These are phyloP conservation scores for Psilocybe cyanescens DNA, from an alignment of 768 basidiomycete species.

Conservation along the genomic window DNA sequence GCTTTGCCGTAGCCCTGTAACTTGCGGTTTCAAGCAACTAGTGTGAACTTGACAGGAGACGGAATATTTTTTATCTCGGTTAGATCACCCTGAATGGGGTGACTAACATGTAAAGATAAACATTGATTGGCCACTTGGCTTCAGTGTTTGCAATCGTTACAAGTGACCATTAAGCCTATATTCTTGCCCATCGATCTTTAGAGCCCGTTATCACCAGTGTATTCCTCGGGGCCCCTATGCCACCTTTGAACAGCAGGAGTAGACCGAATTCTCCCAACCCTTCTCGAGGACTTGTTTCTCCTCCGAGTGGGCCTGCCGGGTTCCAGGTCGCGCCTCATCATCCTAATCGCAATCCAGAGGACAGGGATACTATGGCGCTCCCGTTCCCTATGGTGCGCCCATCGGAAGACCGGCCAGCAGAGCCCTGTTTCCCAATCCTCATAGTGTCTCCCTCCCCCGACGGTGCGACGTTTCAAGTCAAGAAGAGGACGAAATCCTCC, in stretches of 20 bases:
- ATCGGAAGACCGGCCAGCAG: constrained; percentile 23
- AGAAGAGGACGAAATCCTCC: constrained; percentile 47
- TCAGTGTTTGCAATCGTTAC: neutral
- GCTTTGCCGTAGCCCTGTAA: no score
- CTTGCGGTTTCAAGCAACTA: no score
- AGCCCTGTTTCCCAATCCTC: constrained; percentile 27
- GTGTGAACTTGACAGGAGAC: no score
- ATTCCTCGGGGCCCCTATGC: neutral
- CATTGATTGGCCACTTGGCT: no score
- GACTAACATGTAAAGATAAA: no score
- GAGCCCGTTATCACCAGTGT: constrained; percentile 4
- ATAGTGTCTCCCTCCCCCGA: constrained; percentile 8
- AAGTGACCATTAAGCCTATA: neutral
- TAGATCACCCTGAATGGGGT: no score
- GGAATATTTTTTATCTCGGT: no score
- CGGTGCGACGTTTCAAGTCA: constrained; percentile 63
- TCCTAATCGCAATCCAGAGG: no score
- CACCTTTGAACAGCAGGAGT: constrained; percentile 7
- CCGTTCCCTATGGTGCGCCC: constrained; percentile 5
- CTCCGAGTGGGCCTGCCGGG: constrained; percentile 13
- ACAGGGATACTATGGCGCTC: constrained; percentile 2
- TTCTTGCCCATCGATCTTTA: neutral
- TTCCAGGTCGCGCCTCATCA: no score
- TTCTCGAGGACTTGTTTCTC: constrained; percentile 22
- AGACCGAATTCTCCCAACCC: constrained; percentile 18